These are phyloP conservation scores for Saccharomycopsis hybrid DNA, from an alignment of 1,139 yeast species.

Conservation along the genomic window DNA sequence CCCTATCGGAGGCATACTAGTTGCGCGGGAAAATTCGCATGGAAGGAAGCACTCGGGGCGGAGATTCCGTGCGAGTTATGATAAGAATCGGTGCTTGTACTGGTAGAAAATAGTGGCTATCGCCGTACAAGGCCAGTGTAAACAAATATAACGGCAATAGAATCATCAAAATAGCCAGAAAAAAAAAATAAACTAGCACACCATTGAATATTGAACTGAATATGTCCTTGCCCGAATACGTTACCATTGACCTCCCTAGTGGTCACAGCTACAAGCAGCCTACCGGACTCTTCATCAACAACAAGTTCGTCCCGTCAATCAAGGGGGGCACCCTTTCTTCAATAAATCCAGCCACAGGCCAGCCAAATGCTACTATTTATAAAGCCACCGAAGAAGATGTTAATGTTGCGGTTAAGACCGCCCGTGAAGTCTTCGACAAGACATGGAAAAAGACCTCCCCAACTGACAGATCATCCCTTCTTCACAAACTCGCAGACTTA, in stretches of 20 bases:
- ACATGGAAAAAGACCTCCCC: constrained; percentile 44
- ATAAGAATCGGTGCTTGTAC: too few relatives aligned
- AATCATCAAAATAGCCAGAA: too few relatives aligned
- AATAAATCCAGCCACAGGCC: constrained; percentile 62
- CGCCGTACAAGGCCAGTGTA: too few relatives aligned
- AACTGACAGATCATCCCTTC: constrained; percentile 40
- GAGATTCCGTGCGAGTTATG: too few relatives aligned
- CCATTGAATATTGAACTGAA: too few relatives aligned
- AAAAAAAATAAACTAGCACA: too few relatives aligned
- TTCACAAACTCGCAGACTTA: constrained; percentile 46
- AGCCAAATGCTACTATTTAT: constrained; percentile 56
- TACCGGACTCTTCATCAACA: constrained; percentile 59
- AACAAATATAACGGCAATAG: too few relatives aligned
- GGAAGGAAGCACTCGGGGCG: too few relatives aligned
- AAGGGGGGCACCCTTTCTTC: constrained; percentile 49
- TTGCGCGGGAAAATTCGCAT: too few relatives aligned
- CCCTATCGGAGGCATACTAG: too few relatives aligned
- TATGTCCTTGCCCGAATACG: constrained; percentile 30
- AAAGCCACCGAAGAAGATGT: constrained; percentile 66
- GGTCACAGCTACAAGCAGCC: constrained; percentile 53
- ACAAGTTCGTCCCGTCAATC: constrained; percentile 46
- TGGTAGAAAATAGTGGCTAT: too few relatives aligned
- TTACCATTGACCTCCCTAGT: constrained; percentile 47
- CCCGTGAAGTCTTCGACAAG: constrained; percentile 56
- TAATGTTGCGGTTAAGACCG: constrained; percentile 70